phyloP scores from a whole-genome alignment of 108 stramenopile genomes.

The Nitzschia sp. region DNA sequence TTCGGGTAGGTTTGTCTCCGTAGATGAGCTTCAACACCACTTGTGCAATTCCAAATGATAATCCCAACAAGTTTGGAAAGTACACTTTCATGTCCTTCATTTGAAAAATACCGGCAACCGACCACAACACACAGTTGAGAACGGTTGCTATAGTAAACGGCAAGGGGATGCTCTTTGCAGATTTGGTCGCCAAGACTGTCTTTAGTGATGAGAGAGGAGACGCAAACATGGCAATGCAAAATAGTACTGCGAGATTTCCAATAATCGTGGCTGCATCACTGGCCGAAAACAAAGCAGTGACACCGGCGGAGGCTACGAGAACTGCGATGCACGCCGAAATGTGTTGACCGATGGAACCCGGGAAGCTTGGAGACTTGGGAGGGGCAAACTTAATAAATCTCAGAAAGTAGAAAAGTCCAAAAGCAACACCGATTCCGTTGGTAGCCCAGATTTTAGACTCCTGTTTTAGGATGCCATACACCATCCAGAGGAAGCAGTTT shows the following conservation, averaged over 20 bases:
- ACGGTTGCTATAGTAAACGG: conserved; percentile 81
- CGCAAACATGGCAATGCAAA: conserved; percentile 67
- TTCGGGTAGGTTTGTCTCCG: conserved; percentile 30
- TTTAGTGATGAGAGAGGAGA: conserved; percentile 67
- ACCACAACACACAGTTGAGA: conserved; percentile 74
- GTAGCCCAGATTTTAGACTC: conserved; percentile 51
- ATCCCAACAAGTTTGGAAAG: conserved; percentile 72
- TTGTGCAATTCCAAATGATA: conserved; percentile 63
- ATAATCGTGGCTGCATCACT: conserved; percentile 25
- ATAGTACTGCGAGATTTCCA: conserved; percentile 46
- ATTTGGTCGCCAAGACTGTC: conserved; percentile 61
- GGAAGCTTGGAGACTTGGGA: conserved; percentile 37
- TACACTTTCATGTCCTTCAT: conserved; percentile 78
- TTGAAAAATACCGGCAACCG: conserved; percentile 55
- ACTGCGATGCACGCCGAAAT: conserved; percentile 9
- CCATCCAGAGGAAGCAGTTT: conserved; percentile 38
- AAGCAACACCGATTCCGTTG: conserved; percentile 53
- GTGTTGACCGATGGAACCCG: conserved; percentile 52
- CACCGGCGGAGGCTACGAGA: conserved; percentile 31
- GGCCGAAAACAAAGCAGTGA: conserved; percentile 19
- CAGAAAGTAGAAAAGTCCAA: conserved; percentile 57
- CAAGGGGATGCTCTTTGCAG: conserved; percentile 71
- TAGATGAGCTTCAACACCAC: conserved; percentile 62
- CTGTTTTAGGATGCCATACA: conserved; percentile 56
- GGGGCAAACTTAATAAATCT: conserved; percentile 38